phyloP scores from a whole-genome alignment of 1,139 yeast genomes.

The Groenewaldozyma sp. region DNA sequence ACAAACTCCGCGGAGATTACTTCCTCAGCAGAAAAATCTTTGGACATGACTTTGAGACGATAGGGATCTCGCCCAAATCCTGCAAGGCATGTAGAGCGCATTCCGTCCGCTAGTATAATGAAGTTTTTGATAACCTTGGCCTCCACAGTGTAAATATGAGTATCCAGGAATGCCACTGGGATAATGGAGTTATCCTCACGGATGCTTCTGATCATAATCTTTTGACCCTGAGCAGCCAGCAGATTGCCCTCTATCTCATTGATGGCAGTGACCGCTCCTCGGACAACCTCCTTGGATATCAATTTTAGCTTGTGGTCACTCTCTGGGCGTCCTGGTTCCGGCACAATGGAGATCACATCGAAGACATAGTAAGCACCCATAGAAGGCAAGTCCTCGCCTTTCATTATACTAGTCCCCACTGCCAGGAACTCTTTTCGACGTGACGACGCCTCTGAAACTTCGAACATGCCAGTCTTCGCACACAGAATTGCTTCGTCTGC shows the following conservation, averaged over 20 bases:
- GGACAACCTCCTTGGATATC: constrained; percentile 64
- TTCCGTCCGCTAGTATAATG: constrained; percentile 67
- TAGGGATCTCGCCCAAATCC: constrained; percentile 94
- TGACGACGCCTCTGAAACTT: constrained; percentile 43
- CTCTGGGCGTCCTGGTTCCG: constrained; percentile 84
- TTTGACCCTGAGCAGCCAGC: constrained; percentile 82
- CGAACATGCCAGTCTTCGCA: constrained; percentile 51
- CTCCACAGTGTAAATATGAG: constrained; percentile 70
- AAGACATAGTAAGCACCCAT: constrained; percentile 69
- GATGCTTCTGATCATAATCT: constrained; percentile 63
- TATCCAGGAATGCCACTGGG: constrained; percentile 90
- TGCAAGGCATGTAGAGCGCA: constrained; percentile 70
- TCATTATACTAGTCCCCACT: constrained; percentile 66
- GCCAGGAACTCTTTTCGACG: constrained; percentile 61
- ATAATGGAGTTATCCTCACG: constrained; percentile 72
- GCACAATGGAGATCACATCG: constrained; percentile 77
- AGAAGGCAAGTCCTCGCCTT: constrained; percentile 78
- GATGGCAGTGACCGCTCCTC: constrained; percentile 77
- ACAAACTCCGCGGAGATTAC: constrained; percentile 61
- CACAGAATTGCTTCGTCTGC: constrained; percentile 60
- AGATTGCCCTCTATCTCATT: constrained; percentile 81
- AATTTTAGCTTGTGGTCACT: constrained; percentile 71
- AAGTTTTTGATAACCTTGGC: constrained; percentile 78
- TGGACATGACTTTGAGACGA: constrained; percentile 70
- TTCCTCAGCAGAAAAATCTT: constrained; percentile 56